Evolutionary conservation across 495 filamentous ascomycete species (phyloP), one percentile per base, ranked within the genome.

Genomic region (Aspergillus nanangensis): DNA sequence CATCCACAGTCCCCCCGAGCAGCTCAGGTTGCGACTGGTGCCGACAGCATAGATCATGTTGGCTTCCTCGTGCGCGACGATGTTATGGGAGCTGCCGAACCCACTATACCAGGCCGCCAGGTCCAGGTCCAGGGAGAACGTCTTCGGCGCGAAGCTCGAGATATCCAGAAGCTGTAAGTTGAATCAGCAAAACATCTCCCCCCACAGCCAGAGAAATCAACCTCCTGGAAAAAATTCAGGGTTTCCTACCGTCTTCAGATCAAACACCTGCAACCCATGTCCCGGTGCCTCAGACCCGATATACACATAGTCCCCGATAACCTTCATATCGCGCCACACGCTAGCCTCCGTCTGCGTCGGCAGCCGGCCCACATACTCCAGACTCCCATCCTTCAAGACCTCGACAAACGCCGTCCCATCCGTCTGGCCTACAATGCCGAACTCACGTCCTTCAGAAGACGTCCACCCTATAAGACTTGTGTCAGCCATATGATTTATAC

Each of bases 1-100:
- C 39, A 55, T 55, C 52, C 52, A 55, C 27, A 55, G 36, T 8
- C 52, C 52, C 5, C 52, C 52, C 0, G 47, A 43, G 31, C 52
- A 55, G 22, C 20, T 31, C 23, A 50, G 47, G n/a, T 41, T 41
- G 8, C 52, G 31, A 3, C 17, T 18, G 5, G 47, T 55, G 19
- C 52, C 52, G 14, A 55, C 47, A 13, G 52, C 52, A 33, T 47
- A 55, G 39, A 55, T 55, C 39, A 47, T 48, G 36, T 55, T 47
- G 8, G 47, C 47, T 29, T 55, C 52, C 22, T 48, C 47, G 35
- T 55, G 52, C 2, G 44, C 52, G 13, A 51, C 52, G 15, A 55
- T 48, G 35, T 55, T 55, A 38, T 51, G 52, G 8, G 52, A 55
- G 52, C 52, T 55, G 15, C 52, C 52, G 14, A 55, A 55, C 0